Conservation (phyloP, 805 yeast species). For the Hanseniaspora jakobsenii region DNA sequence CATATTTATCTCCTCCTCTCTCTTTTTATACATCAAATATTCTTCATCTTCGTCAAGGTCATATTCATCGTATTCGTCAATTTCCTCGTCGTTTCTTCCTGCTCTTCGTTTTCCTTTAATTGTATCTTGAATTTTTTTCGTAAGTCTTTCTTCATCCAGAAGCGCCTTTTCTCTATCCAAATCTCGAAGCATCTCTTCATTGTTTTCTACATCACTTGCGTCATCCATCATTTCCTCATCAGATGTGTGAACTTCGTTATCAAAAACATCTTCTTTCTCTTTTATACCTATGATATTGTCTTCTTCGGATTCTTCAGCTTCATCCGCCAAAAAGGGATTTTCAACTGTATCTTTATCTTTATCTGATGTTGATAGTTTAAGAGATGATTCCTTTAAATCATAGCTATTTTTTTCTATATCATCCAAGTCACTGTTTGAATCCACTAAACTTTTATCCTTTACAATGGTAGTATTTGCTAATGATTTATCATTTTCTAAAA, state of each 20-base stretch:
- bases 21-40: slow-evolving; percentile 7
- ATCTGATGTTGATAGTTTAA: not conserved
- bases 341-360: not conserved
- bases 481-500: no score
- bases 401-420: no score
- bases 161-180: slow-evolving; percentile 21
- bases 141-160: slow-evolving; percentile 1
- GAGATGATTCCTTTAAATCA: no score
- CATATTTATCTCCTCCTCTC: slow-evolving; percentile 2
- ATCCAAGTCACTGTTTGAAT: no score
- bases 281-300: not conserved
- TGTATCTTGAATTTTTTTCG: slow-evolving; percentile 17
- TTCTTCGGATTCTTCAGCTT: slow-evolving; percentile 14
- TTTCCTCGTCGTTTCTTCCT: slow-evolving; percentile 16
- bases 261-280: slow-evolving; percentile 18
- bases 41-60: slow-evolving; percentile 17
- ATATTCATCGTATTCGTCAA: slow-evolving; percentile 15
- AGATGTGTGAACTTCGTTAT: slow-evolving; percentile 7
- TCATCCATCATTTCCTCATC: slow-evolving; percentile 17
- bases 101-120: slow-evolving; percentile 18
- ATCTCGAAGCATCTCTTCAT: slow-evolving; percentile 21
- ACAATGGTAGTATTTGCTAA: no score
- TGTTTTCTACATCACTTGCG: slow-evolving; percentile 21
- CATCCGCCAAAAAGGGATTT: no score
- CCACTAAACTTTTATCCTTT: no score